phyloP scores from a whole-genome alignment of 495 filamentous ascomycete genomes.

The Hyaloscypha bicolor region DNA sequence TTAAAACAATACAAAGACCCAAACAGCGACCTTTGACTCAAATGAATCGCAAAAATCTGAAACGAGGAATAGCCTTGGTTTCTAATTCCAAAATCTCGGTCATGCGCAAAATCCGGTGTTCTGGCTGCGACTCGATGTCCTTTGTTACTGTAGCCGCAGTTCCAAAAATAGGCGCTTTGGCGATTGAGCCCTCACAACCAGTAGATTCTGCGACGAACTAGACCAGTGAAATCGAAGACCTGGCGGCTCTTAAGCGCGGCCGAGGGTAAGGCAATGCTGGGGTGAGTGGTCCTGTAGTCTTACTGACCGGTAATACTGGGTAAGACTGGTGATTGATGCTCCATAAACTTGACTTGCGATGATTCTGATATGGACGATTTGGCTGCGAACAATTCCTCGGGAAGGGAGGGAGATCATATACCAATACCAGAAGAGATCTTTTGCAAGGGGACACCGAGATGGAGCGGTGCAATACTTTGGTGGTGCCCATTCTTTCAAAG shows the following conservation, averaged over 20 bases:
- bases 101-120: constrained; percentile 14
- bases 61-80: constrained; percentile 30
- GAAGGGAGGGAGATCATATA: constrained; percentile 21
- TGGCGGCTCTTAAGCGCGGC: constrained; percentile 16
- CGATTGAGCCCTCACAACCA: constrained; percentile 26
- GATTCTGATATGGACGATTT: constrained; percentile 22
- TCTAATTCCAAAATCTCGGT: constrained; percentile 26
- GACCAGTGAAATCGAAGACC: constrained; percentile 18
- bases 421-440: constrained; percentile 23
- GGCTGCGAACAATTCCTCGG: constrained; percentile 9
- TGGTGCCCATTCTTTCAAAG: constrained; percentile 35
- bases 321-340: constrained; percentile 22
- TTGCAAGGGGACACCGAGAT: constrained; percentile 33
- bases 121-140: constrained; percentile 27
- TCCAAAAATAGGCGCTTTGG: constrained; percentile 32
- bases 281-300: constrained; percentile 17
- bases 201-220: constrained; percentile 23
- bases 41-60: constrained; percentile 19
- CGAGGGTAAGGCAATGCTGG: background rate
- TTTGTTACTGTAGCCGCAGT: constrained; percentile 28
- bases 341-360: constrained; percentile 28
- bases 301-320: constrained; percentile 10
- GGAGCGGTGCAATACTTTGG: constrained; percentile 29
- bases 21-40: constrained; percentile 12
- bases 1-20: constrained; percentile 18